Base-by-base conservation (phyloP, 1,284 basidiomycete species). In the Cutaneotrichosporon curvatum region DNA sequence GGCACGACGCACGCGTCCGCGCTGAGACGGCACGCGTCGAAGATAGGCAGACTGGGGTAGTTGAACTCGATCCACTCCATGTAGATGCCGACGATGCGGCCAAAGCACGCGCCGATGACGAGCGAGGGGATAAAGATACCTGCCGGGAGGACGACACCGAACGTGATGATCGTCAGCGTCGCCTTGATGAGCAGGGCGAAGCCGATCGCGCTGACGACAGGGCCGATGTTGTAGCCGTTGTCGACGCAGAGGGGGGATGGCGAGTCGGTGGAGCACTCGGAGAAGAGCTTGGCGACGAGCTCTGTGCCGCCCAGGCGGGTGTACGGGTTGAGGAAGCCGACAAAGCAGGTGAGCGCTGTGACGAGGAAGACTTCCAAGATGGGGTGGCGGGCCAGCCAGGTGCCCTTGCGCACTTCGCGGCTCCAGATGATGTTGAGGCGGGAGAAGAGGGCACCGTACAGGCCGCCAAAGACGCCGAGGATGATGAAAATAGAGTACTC, bases 71-170 rank as follows among this genome's bases (percentile, higher is more conserved):
- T 60, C 71, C 81, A 86, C 66, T 94, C 87, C 69, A 97, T 79
- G 3, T 75, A 61, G 36, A 96, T 81, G 18, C 95, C 95, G 20
- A 92, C 65, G 40, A 96, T 83, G 19, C 94, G 79, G 3, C 94
- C 94, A 37, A 87, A 87, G 61, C 90, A 92, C 0, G 94, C 95
- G 16, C 94, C 95, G n/a, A 96, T 91, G 18, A 88, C 91, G 22
- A 99, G 80, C 0, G 91, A 90, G 0, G 95, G 94, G 22, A 99
- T 88, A 71, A 99, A 98, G 59, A 99, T 94, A 2, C 94, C 94
- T 4, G 92, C 91, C 14, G 90, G 90, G 4, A 95, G 64, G 62
- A 86, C 89, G 73, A 95, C 89, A 3, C 92, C 92, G 56, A 97
- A 98, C 0, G 92, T 97, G 37, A 96, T 77, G 46, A 94, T 77